Conservation (phyloP, 306 rosid genomes). For the Corylus heterophylla region DNA sequence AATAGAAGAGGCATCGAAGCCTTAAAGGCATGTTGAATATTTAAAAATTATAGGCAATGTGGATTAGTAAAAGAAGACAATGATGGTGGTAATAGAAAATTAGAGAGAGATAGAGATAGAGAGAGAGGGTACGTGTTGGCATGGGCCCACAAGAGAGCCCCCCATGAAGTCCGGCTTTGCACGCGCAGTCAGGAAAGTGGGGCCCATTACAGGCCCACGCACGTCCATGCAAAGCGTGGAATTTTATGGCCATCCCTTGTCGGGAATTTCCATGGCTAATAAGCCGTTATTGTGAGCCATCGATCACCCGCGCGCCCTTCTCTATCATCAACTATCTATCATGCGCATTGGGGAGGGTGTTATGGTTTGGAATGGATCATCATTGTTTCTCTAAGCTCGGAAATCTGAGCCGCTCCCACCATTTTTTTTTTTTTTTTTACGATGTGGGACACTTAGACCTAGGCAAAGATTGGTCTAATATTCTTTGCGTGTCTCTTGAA, state of each 20-base stretch:
- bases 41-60: slow-evolving; percentile 4
- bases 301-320: neutral
- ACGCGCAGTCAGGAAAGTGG: slow-evolving; percentile 64
- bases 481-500: too few species aligned
- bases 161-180: slow-evolving; percentile 71
- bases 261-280: slow-evolving; percentile 30
- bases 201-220: slow-evolving; percentile 43
- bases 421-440: too few species aligned
- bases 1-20: neutral
- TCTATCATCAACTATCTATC: neutral
- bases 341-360: slow-evolving; percentile 4
- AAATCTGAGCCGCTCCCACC: neutral
- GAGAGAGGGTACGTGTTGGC: neutral
- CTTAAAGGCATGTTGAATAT: neutral
- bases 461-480: too few species aligned
- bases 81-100: slow-evolving; percentile 29
- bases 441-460: too few species aligned
- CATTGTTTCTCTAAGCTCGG: neutral
- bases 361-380: neutral
- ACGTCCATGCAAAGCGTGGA: slow-evolving; percentile 62
- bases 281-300: slow-evolving; percentile 22
- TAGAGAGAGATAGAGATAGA: neutral
- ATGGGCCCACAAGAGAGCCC: slow-evolving; percentile 47
- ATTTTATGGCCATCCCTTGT: slow-evolving; percentile 35
- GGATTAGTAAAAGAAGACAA: slow-evolving; percentile 12